These are phyloP conservation scores for Viola odorata DNA, from an alignment of 345 rosid species.

Conservation along the genomic window DNA sequence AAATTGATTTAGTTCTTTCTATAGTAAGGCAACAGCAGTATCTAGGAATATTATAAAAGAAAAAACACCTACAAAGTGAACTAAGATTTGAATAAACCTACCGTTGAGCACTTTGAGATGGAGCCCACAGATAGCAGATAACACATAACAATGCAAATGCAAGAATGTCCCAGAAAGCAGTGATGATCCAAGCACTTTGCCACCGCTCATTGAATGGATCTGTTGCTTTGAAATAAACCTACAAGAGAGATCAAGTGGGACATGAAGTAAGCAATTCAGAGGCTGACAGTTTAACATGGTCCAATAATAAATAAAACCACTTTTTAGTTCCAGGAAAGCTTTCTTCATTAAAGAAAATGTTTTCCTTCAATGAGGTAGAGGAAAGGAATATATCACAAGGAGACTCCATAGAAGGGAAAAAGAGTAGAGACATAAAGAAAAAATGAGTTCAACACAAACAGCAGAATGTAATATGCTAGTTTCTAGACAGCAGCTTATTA, in stretches of 20 bases:
- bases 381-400: too few species aligned
- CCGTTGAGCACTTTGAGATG: constrained; percentile 91
- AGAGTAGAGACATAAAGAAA: too few species aligned
- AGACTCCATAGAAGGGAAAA: too few species aligned
- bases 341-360: too few species aligned
- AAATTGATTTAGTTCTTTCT: too few species aligned
- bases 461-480: too few species aligned
- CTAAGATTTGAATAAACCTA: constrained; percentile 14
- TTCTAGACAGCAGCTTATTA: too few species aligned
- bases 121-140: constrained; percentile 94
- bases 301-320: too few species aligned
- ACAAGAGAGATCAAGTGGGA: constrained; percentile 17
- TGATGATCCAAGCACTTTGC: constrained; percentile 91
- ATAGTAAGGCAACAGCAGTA: neutral
- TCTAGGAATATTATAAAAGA: neutral
- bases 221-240: constrained; percentile 97
- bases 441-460: too few species aligned
- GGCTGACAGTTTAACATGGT: neutral
- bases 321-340: too few species aligned
- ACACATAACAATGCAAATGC: constrained; percentile 67
- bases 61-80: neutral
- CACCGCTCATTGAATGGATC: constrained; percentile 91
- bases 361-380: too few species aligned
- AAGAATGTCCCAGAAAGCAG: constrained; percentile 92
- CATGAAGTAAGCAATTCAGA: neutral